phyloP scores from a whole-genome alignment of 108 stramenopile genomes.

The Skeletonema marinoi region DNA sequence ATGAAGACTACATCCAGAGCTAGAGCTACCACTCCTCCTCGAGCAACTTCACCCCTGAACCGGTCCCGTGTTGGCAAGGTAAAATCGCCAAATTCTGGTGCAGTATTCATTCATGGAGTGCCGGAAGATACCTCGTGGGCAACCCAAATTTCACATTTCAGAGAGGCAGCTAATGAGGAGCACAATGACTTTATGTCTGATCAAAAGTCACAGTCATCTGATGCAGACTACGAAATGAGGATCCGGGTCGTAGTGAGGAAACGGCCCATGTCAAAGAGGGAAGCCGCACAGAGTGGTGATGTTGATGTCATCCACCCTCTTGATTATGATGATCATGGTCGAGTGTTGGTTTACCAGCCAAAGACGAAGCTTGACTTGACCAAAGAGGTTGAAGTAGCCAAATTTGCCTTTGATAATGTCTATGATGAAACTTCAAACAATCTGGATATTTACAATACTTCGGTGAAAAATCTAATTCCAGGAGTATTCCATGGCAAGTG shows the following conservation, averaged over 20 bases:
- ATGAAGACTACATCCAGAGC: conserved; percentile 2
- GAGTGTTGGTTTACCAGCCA: conserved; percentile 94
- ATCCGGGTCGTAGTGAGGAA: conserved; percentile 91
- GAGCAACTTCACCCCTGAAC: conserved; percentile 6
- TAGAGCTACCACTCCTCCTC: neutral
- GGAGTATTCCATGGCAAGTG: conserved; percentile 88
- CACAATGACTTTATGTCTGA: conserved; percentile 54
- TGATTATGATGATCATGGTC: conserved; percentile 67
- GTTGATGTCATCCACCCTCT: conserved; percentile 86
- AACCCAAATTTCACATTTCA: conserved; percentile 55
- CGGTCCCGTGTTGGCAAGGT: conserved; percentile 2
- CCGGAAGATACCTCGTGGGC: conserved; percentile 65
- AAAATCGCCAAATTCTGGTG: conserved; percentile 26
- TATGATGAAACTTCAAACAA: conserved; percentile 81
- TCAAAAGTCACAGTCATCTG: conserved; percentile 17
- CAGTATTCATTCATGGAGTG: conserved; percentile 52
- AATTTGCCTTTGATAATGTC: conserved; percentile 97
- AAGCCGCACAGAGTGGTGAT: conserved; percentile 63
- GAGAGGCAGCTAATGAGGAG: conserved; percentile 60
- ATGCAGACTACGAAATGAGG: conserved; percentile 76
- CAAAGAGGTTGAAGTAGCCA: conserved; percentile 92
- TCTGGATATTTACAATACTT: conserved; percentile 76
- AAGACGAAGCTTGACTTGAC: conserved; percentile 96
- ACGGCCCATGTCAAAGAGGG: conserved; percentile 78
- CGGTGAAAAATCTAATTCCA: conserved; percentile 86